Evolutionary conservation across 2,329 filamentous ascomycete species (phyloP), one percentile per base, ranked within the genome.

Genomic region (Claviceps sorghi): DNA sequence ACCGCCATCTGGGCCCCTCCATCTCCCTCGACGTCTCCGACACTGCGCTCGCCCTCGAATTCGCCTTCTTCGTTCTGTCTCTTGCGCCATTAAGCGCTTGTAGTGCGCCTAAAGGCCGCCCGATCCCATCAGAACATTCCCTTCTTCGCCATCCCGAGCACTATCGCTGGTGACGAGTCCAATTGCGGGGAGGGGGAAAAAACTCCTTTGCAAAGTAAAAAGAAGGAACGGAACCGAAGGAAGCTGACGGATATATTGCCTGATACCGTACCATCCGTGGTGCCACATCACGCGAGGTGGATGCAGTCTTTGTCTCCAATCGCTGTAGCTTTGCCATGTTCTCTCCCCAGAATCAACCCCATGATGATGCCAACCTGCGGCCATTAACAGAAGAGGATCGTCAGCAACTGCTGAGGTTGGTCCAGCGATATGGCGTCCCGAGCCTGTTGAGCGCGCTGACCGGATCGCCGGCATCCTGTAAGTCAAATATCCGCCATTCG

Each of bases 311-410:
- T 15, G 5, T n/a, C 13, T 9, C 10, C 22, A 21, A 13, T 22
- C 9, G 11, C 26, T 19, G 34, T 29, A 46, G 22, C 13, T 22
- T n/a, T 19, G 19, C 36, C 52, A 70, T 70, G 67, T 67, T 68
- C 53, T 62, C 63, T 15, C 67, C 63, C 26, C 53, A 51, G n/a
- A 50, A 44, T 40, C 53, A 51, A 51, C 30, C 38, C 21, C 60
- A 61, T 49, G 67, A 70, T 40, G 67, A 70, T 49, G 58, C 61
- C 54, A 61, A 58, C 54, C 59, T 67, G 53, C 64, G 65, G 48
- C 62, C 65, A n/a, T 54, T 70, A 51, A 55, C 64, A 36, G 67
- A 69, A 8, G 67, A 69, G 47, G 67, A 70, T 54, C 67, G 68
- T 55, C 67, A 68, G 45, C 58, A 67, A 22, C 61, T 70, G 30